Conservation (phyloP, 2,329 filamentous ascomycete species). For the Aspergillus costaricaensis region DNA sequence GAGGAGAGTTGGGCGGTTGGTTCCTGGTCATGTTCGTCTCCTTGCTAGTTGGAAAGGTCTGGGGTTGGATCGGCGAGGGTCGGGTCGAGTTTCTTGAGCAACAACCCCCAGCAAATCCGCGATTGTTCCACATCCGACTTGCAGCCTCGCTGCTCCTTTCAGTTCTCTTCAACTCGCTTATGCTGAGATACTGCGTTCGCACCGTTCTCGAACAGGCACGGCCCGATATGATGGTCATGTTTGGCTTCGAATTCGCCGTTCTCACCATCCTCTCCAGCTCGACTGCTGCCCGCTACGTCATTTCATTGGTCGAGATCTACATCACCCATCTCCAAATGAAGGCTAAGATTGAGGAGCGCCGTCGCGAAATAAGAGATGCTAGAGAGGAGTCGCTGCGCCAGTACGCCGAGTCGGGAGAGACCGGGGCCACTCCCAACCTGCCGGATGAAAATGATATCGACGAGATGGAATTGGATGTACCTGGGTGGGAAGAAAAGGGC, state of each 20-base stretch:
- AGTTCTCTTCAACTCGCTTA: slow-evolving; percentile 73
- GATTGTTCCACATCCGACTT: slow-evolving; percentile 82
- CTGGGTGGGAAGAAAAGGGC: slow-evolving; percentile 95
- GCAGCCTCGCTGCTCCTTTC: slow-evolving; percentile 77
- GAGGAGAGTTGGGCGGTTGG: slow-evolving; percentile 91
- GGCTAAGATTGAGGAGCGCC: slow-evolving; percentile 67
- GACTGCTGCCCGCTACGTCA: slow-evolving; percentile 73
- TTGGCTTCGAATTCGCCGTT: slow-evolving; percentile 95
- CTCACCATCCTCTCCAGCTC: slow-evolving; percentile 77
- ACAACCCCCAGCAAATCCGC: slow-evolving; percentile 85
- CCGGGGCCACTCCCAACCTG: slow-evolving; percentile 46
- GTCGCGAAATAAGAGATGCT: slow-evolving; percentile 63
- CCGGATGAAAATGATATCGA: slow-evolving; percentile 76
- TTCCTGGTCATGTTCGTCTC: slow-evolving; percentile 96
- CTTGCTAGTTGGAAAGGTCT: slow-evolving; percentile 90
- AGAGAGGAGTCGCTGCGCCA: slow-evolving; percentile 51
- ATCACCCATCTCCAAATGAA: slow-evolving; percentile 74
- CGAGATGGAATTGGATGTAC: slow-evolving; percentile 91
- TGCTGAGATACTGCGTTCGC: slow-evolving; percentile 78
- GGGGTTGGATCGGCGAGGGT: slow-evolving; percentile 97
- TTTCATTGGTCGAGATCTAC: slow-evolving; percentile 75
- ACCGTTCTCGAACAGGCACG: slow-evolving; percentile 83
- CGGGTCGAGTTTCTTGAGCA: slow-evolving; percentile 93
- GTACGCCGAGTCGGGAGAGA: slow-evolving; percentile 39
- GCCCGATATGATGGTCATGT: slow-evolving; percentile 99